phyloP scores from a whole-genome alignment of 176 grass and related monocot genomes.

The Paspalum notatum region DNA sequence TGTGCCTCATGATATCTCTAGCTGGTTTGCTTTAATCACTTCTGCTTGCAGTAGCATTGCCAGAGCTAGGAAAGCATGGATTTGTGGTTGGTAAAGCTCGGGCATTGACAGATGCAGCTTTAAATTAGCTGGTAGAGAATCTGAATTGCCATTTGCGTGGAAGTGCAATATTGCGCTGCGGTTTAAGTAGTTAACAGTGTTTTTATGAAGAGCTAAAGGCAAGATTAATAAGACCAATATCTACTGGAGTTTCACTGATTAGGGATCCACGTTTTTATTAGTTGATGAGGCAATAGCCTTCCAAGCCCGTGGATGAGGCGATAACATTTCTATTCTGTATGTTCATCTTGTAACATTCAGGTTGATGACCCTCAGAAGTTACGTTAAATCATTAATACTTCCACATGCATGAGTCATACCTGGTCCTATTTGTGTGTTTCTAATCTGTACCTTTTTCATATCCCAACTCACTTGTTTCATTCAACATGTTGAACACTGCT shows the following conservation, averaged over 20 bases:
- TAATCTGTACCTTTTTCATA: background rate
- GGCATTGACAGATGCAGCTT: background rate
- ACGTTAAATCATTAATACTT: background rate
- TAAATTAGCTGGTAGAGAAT: background rate
- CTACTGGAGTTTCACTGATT: background rate
- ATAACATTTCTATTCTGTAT: background rate
- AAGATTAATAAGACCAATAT: background rate
- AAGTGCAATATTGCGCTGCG: background rate
- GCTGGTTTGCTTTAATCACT: background rate
- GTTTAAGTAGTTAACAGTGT: background rate
- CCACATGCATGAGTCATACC: background rate
- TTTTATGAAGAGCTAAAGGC: background rate
- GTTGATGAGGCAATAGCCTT: background rate
- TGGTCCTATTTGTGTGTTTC: background rate
- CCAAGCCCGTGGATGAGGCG: background rate
- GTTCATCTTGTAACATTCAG: background rate
- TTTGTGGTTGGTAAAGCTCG: background rate
- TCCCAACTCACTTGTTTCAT: background rate
- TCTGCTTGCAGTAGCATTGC: background rate
- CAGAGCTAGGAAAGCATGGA: background rate
- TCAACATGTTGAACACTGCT: background rate
- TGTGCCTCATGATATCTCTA: background rate
- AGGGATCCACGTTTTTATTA: background rate
- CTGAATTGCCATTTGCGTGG: background rate
- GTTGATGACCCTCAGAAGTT: background rate